Base-by-base conservation (phyloP, 2,329 filamentous ascomycete genomes). In the Zasmidium citrigriseum region DNA sequence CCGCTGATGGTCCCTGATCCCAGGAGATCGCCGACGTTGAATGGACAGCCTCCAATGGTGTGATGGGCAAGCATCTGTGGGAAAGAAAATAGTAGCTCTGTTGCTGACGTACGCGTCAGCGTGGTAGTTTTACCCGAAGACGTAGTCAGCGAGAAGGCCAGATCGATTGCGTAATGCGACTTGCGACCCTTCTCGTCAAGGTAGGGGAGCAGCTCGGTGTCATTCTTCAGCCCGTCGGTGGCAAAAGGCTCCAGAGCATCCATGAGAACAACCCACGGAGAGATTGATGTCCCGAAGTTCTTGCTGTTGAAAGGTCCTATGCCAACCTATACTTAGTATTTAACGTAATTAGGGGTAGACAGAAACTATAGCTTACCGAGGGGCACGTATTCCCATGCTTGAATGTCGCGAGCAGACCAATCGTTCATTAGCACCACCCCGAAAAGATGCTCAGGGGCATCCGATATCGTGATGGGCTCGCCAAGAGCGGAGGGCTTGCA, bases 401-500 rank as follows among this genome's bases (percentile, higher is more conserved):
- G 91, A 51, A 95, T 87, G 67, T 95, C 90, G 62, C 90, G 80
- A 3, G 90, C 90, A 55, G 87, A 91, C 91, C 91, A 96, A 74
- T 96, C 91, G 67, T 96, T 96, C 80, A 96, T 83, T 57, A 96
- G 75, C 0, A 95, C 90, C 23, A 91, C 81, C 14, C 91, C 91
- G 69, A 95, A 95, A 24, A 96, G 81, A 67, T 86, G 81, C 18
- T 90, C 83, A 54, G 87, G 85, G 0, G 90, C 90, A 46, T 87
- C 77, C 2, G 78, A 75, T 21, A 93, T 82, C 0, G 79, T 74
- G 20, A 95, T 80, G 0, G 86, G 82, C 54, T 82, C 76, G 5
- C 90, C 89, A 68, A 91, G 78, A 1, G 80, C 73, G 67, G 89
- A 92, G 0, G 81, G 77, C 49, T 77, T 83, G 72, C 84, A 86